These are phyloP conservation scores for Sporothrix dimorphospora DNA, from an alignment of 2,329 filamentous ascomycete genomes.

Conservation along the genomic window DNA sequence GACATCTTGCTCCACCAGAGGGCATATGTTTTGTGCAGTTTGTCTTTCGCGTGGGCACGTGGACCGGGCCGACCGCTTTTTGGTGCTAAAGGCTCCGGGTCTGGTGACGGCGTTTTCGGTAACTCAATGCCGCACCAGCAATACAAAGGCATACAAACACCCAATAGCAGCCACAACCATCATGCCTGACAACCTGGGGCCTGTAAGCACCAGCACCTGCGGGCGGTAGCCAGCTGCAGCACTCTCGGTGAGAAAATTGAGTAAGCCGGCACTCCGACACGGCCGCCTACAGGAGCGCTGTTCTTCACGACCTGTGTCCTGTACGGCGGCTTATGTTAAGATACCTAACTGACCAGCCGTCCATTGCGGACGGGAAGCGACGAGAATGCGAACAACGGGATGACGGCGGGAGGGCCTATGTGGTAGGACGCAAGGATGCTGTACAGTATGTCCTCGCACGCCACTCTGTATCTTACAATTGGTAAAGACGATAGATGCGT, in stretches of 20 bases:
- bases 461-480: background rate
- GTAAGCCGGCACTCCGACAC: background rate
- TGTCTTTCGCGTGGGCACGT: constrained; percentile 4
- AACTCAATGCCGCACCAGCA: background rate
- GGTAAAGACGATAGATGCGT: background rate
- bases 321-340: background rate
- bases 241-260: background rate
- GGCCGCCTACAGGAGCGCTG: background rate
- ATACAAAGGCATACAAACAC: no score
- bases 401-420: background rate
- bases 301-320: background rate
- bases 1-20: no score
- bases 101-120: background rate
- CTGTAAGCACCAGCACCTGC: background rate
- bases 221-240: background rate
- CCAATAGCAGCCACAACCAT: background rate
- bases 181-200: background rate
- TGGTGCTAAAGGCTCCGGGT: background rate
- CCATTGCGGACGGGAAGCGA: no score
- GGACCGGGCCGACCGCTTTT: background rate
- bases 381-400: background rate
- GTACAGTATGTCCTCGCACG: background rate
- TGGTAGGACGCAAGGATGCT: background rate
- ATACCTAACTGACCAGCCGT: no score
- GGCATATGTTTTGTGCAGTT: no score